A percentile compares a stretch with the other conserved stretches of the same genome.
phyloP scores from a whole-genome alignment of 176 grass and related monocot species.

The Carex kokanica region DNA sequence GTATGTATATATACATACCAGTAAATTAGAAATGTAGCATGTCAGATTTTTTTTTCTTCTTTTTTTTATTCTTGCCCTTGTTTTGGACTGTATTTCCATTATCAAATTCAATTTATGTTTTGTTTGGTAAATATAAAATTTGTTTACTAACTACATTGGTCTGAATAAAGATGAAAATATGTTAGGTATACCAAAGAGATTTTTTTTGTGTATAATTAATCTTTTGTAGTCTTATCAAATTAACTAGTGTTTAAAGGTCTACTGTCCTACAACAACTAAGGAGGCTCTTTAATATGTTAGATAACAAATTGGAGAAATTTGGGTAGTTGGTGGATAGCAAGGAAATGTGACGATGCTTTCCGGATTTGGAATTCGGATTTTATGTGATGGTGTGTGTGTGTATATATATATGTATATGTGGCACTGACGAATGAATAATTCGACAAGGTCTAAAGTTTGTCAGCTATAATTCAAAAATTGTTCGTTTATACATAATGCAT shows the following conservation, averaged over 20 bases:
- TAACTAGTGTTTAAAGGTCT: not conserved
- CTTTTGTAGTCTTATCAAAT: not conserved
- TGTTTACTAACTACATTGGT: not conserved
- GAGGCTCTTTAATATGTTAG: constrained; percentile 23
- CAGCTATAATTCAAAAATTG: too few species aligned
- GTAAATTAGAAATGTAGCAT: not conserved
- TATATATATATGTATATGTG: not conserved
- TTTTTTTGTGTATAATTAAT: not conserved
- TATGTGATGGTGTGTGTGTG: not conserved
- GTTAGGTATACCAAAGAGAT: not conserved
- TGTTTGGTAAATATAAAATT: not conserved
- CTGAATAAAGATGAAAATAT: not conserved
- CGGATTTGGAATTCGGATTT: constrained; percentile 9
- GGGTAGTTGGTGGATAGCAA: constrained; percentile 26
- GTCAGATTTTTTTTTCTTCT: not conserved
- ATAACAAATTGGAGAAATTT: not conserved
- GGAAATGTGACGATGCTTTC: not conserved
- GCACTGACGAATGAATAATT: not conserved
- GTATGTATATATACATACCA: not conserved
- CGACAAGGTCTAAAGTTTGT: too few species aligned
- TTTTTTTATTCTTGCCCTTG: not conserved
- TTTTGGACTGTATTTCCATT: not conserved
- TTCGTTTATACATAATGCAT: too few species aligned
- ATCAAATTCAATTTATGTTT: not conserved
- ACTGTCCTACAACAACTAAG: constrained; percentile 22